Conservation (phyloP, 495 filamentous ascomycete genomes). For the Choiromyces venosus region DNA sequence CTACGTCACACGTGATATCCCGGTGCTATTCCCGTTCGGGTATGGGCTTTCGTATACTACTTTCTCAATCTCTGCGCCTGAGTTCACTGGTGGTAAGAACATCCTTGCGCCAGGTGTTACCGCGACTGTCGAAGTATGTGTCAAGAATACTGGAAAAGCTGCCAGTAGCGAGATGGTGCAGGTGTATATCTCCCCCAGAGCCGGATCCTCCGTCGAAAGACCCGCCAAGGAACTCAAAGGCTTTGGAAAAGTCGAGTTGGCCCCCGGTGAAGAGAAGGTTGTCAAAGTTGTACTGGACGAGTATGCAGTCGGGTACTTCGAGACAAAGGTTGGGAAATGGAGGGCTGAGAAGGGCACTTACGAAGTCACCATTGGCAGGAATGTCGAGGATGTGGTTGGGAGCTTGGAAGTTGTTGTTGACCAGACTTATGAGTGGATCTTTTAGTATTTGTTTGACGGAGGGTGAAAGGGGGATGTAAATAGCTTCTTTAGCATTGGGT, state of each 20-base stretch:
- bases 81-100: conserved; percentile 42
- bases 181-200: conserved; percentile 49
- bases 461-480: neutral
- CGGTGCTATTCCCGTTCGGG: conserved; percentile 54
- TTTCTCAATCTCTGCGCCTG: conserved; percentile 49
- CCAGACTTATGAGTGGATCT: conserved; percentile 46
- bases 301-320: conserved; percentile 54
- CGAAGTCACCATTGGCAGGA: conserved; percentile 50
- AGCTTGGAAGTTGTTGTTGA: conserved; percentile 31
- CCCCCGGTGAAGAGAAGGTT: conserved; percentile 49
- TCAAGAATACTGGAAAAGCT: conserved; percentile 52
- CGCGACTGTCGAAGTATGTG: conserved; percentile 46
- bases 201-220: conserved; percentile 45
- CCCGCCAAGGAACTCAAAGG: conserved; percentile 56
- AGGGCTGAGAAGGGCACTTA: conserved; percentile 55
- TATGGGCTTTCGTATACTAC: conserved; percentile 59
- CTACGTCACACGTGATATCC: conserved; percentile 52
- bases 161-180: conserved; percentile 56
- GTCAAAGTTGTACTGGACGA: conserved; percentile 51
- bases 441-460: conserved; percentile 22
- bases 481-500: neutral
- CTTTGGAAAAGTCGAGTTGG: conserved; percentile 54
- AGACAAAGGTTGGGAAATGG: conserved; percentile 55
- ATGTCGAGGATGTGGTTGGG: conserved; percentile 42
- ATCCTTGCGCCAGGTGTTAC: conserved; percentile 35